Base-by-base conservation (phyloP, 768 basidiomycete genomes). In the Mycena galopus region DNA sequence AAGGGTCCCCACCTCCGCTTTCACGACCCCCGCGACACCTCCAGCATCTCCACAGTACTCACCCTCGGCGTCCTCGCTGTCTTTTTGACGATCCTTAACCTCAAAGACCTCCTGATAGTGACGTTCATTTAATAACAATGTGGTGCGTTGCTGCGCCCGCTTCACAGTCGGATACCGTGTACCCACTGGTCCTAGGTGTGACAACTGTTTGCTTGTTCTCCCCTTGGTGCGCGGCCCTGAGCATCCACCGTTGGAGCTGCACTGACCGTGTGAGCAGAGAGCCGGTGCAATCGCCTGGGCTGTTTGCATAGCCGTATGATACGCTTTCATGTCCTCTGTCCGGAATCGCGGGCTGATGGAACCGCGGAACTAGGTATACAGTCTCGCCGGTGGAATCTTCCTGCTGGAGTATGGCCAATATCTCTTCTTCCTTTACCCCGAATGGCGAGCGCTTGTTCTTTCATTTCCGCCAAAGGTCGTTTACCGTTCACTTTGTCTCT, bases 231-330 rank as follows among this genome's bases (percentile, higher is more conserved):
- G 91, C 79, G 59, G 67, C 30, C 74, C 30, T 33, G 50, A 23
- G 73, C 50, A 60, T 32, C 42, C 71, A 78, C 82, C 79, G 55
- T 58, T 77, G 73, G 78, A 51, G 61, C 78, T 74, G 79, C 76
- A 70, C 69, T 80, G 70, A 77, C 77, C 69, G 77, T 77, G 71
- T 70, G 66, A 73, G 65, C 78, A 93, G 91, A 87, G 91, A 77
- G 89, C 84, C 80, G 92, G 93, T 77, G 91, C 91, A 64, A 93
- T 94, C 77, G 91, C 89, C 65, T 93, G 90, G 91, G 91, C 84
- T 68, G 84, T 89, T 66, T 74, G 89, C 75, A 88, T 94, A 76
- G 84, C 87, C 78, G 92, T 93, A 82, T 72, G 87, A 82, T 65
- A 30, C 72, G 57, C 59, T 71, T 65, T 73, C 67, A 39, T n/a